phyloP scores from a whole-genome alignment of 2,329 filamentous ascomycete species.

The Alternaria ventricosa region DNA sequence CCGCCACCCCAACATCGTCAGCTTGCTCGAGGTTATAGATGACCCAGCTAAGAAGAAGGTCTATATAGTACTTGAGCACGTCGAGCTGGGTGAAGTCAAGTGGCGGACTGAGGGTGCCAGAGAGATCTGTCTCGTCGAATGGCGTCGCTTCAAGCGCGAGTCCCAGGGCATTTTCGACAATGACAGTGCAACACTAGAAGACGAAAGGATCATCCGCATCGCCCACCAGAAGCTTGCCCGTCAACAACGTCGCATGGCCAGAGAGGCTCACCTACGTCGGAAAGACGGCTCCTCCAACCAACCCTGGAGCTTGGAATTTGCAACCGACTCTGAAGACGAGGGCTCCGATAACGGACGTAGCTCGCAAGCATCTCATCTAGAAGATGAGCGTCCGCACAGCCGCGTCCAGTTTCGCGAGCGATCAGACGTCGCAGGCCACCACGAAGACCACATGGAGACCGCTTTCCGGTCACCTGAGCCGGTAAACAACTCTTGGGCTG shows the following conservation, averaged over 20 bases:
- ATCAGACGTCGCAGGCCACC: conserved; percentile 21
- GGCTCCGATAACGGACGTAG: conserved; percentile 38
- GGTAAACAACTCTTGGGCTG: conserved; percentile 31
- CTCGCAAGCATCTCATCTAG: conserved; percentile 31
- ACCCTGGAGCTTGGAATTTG: conserved; percentile 86
- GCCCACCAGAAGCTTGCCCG: conserved; percentile 52
- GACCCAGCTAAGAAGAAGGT: conserved; percentile 97
- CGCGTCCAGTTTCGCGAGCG: conserved; percentile 28
- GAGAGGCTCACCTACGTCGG: conserved; percentile 45
- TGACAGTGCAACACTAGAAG: conserved; percentile 51
- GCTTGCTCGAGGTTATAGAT: conserved; percentile 94
- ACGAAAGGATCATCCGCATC: conserved; percentile 50
- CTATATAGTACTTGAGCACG: conserved; percentile 95
- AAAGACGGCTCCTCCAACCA: conserved; percentile 58
- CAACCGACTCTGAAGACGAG: conserved; percentile 65
- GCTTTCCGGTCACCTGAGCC: conserved; percentile 39
- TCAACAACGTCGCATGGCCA: conserved; percentile 48
- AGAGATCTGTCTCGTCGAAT: conserved; percentile 83
- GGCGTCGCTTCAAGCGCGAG: conserved; percentile 77
- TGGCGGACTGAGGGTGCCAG: conserved; percentile 90
- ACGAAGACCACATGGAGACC: conserved; percentile 44
- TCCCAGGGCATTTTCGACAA: conserved; percentile 58
- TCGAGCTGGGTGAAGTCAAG: conserved; percentile 89
- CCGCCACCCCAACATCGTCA: conserved; percentile 95
- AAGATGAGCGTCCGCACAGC: conserved; percentile 27